phyloP scores from a whole-genome alignment of 2,329 filamentous ascomycete genomes.

The Paecilomyces niveus region DNA sequence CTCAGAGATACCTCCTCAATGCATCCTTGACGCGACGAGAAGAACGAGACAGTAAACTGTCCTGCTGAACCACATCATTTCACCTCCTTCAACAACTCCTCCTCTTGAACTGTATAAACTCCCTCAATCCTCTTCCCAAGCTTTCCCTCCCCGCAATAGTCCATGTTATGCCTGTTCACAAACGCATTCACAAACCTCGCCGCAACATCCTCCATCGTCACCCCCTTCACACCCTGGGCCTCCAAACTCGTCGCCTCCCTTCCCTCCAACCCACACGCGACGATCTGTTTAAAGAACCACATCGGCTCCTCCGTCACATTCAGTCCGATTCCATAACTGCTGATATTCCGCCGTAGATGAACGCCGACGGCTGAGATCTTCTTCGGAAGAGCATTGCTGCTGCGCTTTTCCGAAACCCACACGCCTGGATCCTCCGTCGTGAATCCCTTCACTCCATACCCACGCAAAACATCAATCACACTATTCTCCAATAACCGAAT shows the following conservation, averaged over 20 bases:
- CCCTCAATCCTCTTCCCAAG: constrained; percentile 23
- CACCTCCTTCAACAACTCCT: neutral
- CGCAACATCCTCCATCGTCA: constrained; percentile 32
- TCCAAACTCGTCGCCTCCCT: constrained; percentile 70
- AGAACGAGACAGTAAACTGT: neutral
- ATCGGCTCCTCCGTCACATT: constrained; percentile 50
- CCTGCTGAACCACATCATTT: neutral
- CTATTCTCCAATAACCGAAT: constrained; percentile 70
- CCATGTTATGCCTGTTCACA: constrained; percentile 30
- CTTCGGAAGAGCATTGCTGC: constrained; percentile 6
- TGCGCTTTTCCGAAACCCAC: constrained; percentile 50
- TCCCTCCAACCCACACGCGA: constrained; percentile 81
- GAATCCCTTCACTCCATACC: constrained; percentile 55
- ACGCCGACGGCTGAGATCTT: constrained; percentile 92
- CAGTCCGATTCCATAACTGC: constrained; percentile 74
- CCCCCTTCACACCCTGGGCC: constrained; percentile 37
- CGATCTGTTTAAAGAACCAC: constrained; percentile 65
- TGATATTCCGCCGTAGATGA: constrained; percentile 78
- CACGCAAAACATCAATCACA: constrained; percentile 58
- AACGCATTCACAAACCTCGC: constrained; percentile 29
- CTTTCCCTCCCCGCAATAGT: constrained; percentile 22
- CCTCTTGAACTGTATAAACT: neutral
- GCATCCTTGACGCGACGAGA: neutral
- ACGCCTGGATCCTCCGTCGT: constrained; percentile 75
- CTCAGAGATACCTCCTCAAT: no score